Base-by-base conservation (phyloP, 2,329 filamentous ascomycete genomes). In the Cryoendolithus antarcticus region DNA sequence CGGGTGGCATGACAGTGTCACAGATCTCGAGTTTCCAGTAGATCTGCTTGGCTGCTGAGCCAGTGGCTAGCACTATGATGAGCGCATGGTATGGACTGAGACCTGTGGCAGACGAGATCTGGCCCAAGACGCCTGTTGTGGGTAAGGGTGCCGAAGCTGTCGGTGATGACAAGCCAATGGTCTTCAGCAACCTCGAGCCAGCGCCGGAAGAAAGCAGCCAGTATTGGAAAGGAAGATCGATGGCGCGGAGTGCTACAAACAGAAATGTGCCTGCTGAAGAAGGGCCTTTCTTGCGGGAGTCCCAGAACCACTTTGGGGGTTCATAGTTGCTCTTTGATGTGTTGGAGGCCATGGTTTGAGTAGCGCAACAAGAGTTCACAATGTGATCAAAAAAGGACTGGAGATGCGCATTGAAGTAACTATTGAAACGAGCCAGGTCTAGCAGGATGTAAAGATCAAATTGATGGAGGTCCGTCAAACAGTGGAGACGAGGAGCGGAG, bases 11-110 rank as follows among this genome's bases (percentile, higher is more conserved):
- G 7, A 38, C 32, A 9, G 44, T 40, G 33, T 52, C 48, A 5
- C 43, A 43, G 19, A 51, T 41, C 12, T 44, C 39, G 10, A 48
- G 29, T 13, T 49, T 48, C 50, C 52, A 54, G 44, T 51, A 52
- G 35, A 55, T 49, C 28, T 53, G 49, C 39, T 53, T 53, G 11
- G 41, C 34, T 10, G 45, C 35, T 30, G 44, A 46, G 15, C 52
- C 52, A 2, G 43, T 35, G 9, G 48, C 48, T 9, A 55, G 44
- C 3, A 35, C 44, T 11, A 49, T 40, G n/a, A 55, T 44, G 5
- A 53, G 43, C 1, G 42, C 27, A 28, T 53, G 43, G 33, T 51
- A 52, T 6, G 46, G 44, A 6, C 41, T 45, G 4, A 52, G 41
- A 9, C 49, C 51, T 8, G 24, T 27, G 24, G 24, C 24, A 8